phyloP scores from a whole-genome alignment of 345 rosid genomes.

The Corchorus capsularis region DNA sequence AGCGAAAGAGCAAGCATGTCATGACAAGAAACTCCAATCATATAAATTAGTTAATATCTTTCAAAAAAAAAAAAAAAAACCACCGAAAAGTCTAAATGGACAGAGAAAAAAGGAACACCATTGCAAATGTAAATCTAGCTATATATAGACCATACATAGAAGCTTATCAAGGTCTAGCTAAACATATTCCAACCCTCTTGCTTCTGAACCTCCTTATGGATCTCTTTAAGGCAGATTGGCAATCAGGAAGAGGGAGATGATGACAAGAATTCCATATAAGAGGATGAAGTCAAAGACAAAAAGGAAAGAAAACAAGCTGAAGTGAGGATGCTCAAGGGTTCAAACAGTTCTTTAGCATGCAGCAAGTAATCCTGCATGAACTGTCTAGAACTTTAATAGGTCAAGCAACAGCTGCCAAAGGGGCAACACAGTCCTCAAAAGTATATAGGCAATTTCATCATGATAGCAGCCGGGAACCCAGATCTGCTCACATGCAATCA shows the following conservation, averaged over 20 bases:
- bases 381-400: not conserved
- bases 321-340: constrained; percentile 5
- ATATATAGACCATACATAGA: not conserved
- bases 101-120: not conserved
- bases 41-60: not conserved
- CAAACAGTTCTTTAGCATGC: not conserved
- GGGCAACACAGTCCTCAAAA: not conserved
- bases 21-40: not conserved
- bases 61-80: not conserved
- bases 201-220: not conserved
- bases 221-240: not conserved
- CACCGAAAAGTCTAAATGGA: not conserved
- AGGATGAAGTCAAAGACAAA: not conserved
- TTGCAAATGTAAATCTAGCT: not conserved
- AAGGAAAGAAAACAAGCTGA: not conserved
- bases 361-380: constrained; percentile 1
- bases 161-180: not conserved
- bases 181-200: not conserved
- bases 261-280: not conserved
- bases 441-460: not conserved
- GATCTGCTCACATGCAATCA: not conserved
- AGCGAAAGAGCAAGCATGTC: not conserved
- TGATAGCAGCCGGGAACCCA: not conserved
- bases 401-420: constrained; percentile 3
- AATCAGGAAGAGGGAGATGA: not conserved